A percentile compares a stretch with the other conserved stretches of the same genome.
phyloP scores from a whole-genome alignment of 169 alveolate genomes.

The Plasmodium inui region DNA sequence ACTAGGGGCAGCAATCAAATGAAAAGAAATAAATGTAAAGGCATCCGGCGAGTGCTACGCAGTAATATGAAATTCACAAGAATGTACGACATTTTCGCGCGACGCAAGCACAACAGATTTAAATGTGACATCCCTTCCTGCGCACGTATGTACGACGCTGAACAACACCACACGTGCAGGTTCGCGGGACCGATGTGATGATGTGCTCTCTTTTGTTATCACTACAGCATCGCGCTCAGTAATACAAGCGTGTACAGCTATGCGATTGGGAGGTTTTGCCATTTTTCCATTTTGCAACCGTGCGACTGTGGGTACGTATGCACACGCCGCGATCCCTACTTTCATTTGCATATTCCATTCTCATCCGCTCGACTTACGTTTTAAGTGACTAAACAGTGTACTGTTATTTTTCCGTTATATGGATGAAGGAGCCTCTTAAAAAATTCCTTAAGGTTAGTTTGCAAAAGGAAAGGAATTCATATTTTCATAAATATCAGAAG shows the following conservation, averaged over 20 bases:
- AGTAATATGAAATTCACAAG: not conserved
- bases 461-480: slow-evolving; percentile 25
- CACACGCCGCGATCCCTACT: not conserved
- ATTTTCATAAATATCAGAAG: not conserved
- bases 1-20: not conserved
- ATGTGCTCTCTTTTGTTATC: not conserved
- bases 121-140: not conserved
- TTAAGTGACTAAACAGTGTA: not conserved
- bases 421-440: slow-evolving; percentile 1
- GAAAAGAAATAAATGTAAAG: not conserved
- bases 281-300: not conserved
- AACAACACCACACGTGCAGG: not conserved
- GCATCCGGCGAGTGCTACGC: not conserved
- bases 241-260: not conserved
- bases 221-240: not conserved
- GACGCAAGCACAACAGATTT: not conserved
- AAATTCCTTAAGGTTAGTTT: slow-evolving; percentile 11
- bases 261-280: too few relatives aligned
- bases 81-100: not conserved
- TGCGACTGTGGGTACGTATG: not conserved
- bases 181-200: not conserved
- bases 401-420: not conserved
- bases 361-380: slow-evolving; percentile 11
- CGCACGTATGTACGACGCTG: not conserved
- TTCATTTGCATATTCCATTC: not conserved